phyloP scores from a whole-genome alignment of 768 basidiomycete genomes.

The Leccinellum albellum region DNA sequence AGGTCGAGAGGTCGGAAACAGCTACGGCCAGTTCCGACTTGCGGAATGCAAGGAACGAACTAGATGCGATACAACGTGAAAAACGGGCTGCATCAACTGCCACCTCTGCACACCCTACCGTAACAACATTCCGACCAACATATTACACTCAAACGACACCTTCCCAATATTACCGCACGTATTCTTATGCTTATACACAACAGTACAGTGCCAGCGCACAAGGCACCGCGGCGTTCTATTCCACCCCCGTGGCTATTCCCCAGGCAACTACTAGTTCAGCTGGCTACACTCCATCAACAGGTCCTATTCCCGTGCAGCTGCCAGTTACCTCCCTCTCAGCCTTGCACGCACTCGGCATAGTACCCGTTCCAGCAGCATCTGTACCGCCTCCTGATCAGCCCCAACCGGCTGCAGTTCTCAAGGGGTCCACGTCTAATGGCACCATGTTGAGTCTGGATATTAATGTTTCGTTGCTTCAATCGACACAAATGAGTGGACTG shows the following conservation, averaged over 20 bases:
- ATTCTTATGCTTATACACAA: conserved; percentile 63
- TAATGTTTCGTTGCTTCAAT: conserved; percentile 69
- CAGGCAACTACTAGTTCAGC: conserved; percentile 33
- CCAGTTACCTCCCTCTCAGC: conserved; percentile 55
- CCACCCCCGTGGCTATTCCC: conserved; percentile 31
- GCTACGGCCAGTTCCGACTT: conserved; percentile 55
- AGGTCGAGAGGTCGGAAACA: conserved; percentile 63
- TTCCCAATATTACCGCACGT: conserved; percentile 59
- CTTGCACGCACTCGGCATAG: conserved; percentile 70
- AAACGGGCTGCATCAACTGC: conserved; percentile 44
- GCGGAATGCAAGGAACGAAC: conserved; percentile 56
- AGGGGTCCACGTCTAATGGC: conserved; percentile 68
- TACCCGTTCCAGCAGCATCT: conserved; percentile 59
- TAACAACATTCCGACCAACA: conserved; percentile 39
- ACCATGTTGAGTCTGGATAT: conserved; percentile 74
- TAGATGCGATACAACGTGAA: conserved; percentile 67
- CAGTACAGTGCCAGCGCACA: conserved; percentile 38
- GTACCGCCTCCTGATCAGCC: conserved; percentile 52
- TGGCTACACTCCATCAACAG: conserved; percentile 29
- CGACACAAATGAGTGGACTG: conserved; percentile 73
- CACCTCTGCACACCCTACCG: conserved; percentile 30
- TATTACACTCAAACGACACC: conserved; percentile 36
- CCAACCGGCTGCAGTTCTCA: conserved; percentile 73
- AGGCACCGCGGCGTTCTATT: conserved; percentile 22
- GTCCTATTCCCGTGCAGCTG: conserved; percentile 61